Conservation (phyloP, 2,329 filamentous ascomycete species). For the Apiospora sp. region DNA sequence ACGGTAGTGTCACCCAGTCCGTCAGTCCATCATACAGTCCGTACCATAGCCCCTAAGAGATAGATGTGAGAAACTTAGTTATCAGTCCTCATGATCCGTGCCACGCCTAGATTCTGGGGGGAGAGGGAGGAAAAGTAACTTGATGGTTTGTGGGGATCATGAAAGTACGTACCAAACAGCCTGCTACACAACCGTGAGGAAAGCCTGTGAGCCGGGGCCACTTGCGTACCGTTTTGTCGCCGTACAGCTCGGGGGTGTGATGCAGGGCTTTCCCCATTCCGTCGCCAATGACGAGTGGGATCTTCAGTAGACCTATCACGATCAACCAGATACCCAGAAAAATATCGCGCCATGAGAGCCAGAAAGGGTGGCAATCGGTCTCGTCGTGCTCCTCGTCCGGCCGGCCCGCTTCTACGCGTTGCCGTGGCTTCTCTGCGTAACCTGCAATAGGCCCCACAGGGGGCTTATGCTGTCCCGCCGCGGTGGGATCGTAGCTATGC, state of each 20-base stretch:
- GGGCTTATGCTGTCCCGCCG: background rate
- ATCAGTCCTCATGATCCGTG: background rate
- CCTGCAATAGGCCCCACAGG: background rate
- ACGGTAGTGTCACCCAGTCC: background rate
- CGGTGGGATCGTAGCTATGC: background rate
- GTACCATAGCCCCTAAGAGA: background rate
- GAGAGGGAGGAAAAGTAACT: background rate
- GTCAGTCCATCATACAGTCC: background rate
- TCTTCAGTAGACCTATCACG: background rate
- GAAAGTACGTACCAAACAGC: background rate
- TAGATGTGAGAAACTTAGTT: too few relatives aligned
- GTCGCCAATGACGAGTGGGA: background rate
- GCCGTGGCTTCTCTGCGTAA: background rate
- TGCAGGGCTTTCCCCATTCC: background rate
- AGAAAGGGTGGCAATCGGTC: background rate
- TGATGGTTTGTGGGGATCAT: too few relatives aligned
- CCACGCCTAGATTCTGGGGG: background rate
- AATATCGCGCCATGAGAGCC: background rate
- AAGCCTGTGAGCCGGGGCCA: conserved; percentile 1
- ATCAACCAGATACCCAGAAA: background rate
- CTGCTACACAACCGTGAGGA: background rate
- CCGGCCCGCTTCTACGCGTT: background rate
- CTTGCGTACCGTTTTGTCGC: conserved; percentile 3
- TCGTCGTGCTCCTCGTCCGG: background rate
- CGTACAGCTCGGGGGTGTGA: background rate